Evolutionary conservation across 2,329 filamentous ascomycete species (phyloP), one percentile per base, ranked within the genome.

Genomic region (Penicillium sp.): DNA sequence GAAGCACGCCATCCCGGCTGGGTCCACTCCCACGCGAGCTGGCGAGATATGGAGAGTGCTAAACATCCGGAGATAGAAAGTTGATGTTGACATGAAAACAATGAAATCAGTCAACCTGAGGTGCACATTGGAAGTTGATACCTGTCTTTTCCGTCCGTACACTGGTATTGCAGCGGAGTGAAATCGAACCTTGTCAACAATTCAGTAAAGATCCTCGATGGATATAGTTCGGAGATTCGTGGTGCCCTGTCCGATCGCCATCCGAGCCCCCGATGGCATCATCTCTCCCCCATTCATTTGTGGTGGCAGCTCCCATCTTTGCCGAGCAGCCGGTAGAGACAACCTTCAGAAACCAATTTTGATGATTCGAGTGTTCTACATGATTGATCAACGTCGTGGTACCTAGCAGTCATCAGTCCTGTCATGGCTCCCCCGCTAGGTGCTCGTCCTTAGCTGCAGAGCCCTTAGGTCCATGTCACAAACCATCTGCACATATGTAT

Each of bases 1-100:
- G 49, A 62, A 67, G 64, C 65, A 67, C 65, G 64, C 54, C 55
- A 64, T 64, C 20, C 4, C 37, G 49, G 35, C 12, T 14, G 54
- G 54, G 38, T 57, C 54, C 47, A 35, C 47, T 35, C 31, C 47
- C 47, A 49, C 47, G 47, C 47, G 47, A 49, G 10, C 31, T 35
- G 47, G 28, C 15, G 31, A 31, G 10, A 20, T n/a, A 5, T 34
- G 43, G 28, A 6, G 28, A 17, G 20, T 47, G 43, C 43, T 12
- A 14, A n/a, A 20, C 14, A 47, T n/a, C 25, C 22, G 4, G 43
- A 25, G 22, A 31, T 8, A 10, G 31, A 31, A 31, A 31, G 14
- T 7, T 31, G 14, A 22, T 31, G 14, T 31, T 31, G 31, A 31
- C 31, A 31, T 10, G 31, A 31, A 10, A 31, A 10, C 25, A 28